phyloP scores from a whole-genome alignment of 2,329 filamentous ascomycete genomes.

The Emydomyces testavorans region DNA sequence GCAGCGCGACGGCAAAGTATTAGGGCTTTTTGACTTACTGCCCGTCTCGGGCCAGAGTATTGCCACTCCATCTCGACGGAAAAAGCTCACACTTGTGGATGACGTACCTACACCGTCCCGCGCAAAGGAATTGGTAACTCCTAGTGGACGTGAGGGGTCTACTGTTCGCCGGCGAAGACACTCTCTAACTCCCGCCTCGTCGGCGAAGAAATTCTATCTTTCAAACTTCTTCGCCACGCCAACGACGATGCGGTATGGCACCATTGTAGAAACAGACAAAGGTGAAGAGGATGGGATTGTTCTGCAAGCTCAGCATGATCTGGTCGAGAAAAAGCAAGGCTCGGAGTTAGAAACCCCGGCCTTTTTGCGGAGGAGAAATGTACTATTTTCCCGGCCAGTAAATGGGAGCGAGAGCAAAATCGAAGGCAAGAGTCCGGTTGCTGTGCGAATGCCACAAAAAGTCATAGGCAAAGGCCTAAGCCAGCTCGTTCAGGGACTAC shows the following conservation, averaged over 20 bases:
- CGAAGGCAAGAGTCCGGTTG: constrained; percentile 28
- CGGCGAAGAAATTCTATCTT: constrained; percentile 36
- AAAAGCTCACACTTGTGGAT: neutral
- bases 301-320: neutral
- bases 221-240: constrained; percentile 38
- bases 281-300: neutral
- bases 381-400: constrained; percentile 21
- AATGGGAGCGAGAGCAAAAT: constrained; percentile 14
- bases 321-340: neutral
- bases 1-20: constrained; percentile 38
- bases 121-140: constrained; percentile 4
- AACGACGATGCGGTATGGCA: constrained; percentile 34
- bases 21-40: constrained; percentile 40
- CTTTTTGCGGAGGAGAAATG: constrained; percentile 31
- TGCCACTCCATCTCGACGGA: constrained; percentile 17
- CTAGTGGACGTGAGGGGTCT: constrained; percentile 1
- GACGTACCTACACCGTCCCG: constrained; percentile 29
- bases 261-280: constrained; percentile 27
- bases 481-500: constrained; percentile 30
- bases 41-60: constrained; percentile 31
- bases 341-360: constrained; percentile 29
- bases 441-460: constrained; percentile 27
- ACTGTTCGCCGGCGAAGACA: constrained; percentile 6
- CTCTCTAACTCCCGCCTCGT: constrained; percentile 32
- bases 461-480: constrained; percentile 33